These are phyloP conservation scores for Pleurotus eryngii DNA, from an alignment of 768 basidiomycete species.

Conservation along the genomic window DNA sequence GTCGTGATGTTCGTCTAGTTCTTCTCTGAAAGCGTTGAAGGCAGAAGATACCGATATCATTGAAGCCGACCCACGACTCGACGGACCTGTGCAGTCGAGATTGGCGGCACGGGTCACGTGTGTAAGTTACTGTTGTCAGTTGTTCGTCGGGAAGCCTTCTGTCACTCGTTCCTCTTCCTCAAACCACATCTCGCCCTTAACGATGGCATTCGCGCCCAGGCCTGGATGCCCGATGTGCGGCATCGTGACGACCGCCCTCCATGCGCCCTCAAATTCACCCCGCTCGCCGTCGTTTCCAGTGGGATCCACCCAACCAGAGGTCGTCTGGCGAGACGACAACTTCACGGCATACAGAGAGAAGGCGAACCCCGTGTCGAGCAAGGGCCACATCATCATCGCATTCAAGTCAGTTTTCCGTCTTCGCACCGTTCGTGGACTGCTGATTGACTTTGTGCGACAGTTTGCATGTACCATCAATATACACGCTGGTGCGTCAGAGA, in stretches of 20 bases:
- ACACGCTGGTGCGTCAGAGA: slow-evolving; percentile 51
- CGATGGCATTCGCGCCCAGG: slow-evolving; percentile 57
- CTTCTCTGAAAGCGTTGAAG: slow-evolving; percentile 64
- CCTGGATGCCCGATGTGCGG: slow-evolving; percentile 76
- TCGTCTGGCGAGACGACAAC: slow-evolving; percentile 75
- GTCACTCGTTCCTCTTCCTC: background rate
- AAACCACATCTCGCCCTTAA: background rate
- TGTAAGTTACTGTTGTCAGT: background rate
- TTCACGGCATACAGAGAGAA: slow-evolving; percentile 74
- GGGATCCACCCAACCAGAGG: slow-evolving; percentile 49
- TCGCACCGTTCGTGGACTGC: background rate
- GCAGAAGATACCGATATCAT: slow-evolving; percentile 9
- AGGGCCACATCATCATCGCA: slow-evolving; percentile 67
- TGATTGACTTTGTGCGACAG: slow-evolving; percentile 32
- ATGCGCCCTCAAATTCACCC: slow-evolving; percentile 40
- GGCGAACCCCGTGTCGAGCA: slow-evolving; percentile 67
- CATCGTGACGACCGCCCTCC: slow-evolving; percentile 57
- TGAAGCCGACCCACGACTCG: background rate
- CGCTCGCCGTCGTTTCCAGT: slow-evolving; percentile 43
- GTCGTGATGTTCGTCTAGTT: slow-evolving; percentile 84
- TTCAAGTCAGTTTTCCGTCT: slow-evolving; percentile 58
- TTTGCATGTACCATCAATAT: slow-evolving; percentile 76
- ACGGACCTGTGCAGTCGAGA: background rate
- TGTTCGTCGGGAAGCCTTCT: background rate
- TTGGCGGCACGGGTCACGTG: slow-evolving; percentile 11